A percentile compares a stretch with the other conserved stretches of the same genome.
Conservation (phyloP, 495 filamentous ascomycete genomes). For the Collariella sp. region DNA sequence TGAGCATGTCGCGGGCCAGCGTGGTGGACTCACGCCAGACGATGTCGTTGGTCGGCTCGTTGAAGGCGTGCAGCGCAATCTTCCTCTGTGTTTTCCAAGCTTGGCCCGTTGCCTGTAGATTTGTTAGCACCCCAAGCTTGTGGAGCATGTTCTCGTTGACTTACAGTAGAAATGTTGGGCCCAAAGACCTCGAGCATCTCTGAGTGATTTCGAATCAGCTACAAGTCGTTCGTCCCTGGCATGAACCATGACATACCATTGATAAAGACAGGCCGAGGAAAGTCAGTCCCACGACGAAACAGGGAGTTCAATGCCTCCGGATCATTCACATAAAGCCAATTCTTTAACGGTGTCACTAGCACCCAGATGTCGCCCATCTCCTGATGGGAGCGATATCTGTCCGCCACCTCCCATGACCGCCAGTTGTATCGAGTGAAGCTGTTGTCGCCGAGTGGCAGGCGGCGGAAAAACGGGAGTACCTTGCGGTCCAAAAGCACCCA, state of each 20-base stretch:
- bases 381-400: conserved; percentile 31
- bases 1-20: conserved; percentile 44
- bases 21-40: no score
- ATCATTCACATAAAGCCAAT: conserved; percentile 36
- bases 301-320: conserved; percentile 31
- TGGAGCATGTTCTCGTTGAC: conserved; percentile 4
- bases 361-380: conserved; percentile 37
- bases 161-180: conserved; percentile 35
- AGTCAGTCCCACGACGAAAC: conserved; percentile 33
- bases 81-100: conserved; percentile 44
- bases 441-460: conserved; percentile 20
- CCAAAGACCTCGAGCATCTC: conserved; percentile 39
- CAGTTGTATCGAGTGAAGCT: conserved; percentile 29
- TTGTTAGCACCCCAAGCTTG: background rate
- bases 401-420: conserved; percentile 30
- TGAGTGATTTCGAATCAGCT: background rate
- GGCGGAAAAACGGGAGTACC: conserved; percentile 13
- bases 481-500: conserved; percentile 25
- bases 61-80: conserved; percentile 35
- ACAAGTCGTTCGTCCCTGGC: no score
- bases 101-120: conserved; percentile 21
- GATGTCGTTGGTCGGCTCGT: conserved; percentile 39
- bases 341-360: conserved; percentile 35
- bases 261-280: conserved; percentile 34
- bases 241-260: conserved; percentile 6